These are phyloP conservation scores for Clarireedia homoeocarpa DNA, from an alignment of 2,329 filamentous ascomycete genomes.

Conservation along the genomic window DNA sequence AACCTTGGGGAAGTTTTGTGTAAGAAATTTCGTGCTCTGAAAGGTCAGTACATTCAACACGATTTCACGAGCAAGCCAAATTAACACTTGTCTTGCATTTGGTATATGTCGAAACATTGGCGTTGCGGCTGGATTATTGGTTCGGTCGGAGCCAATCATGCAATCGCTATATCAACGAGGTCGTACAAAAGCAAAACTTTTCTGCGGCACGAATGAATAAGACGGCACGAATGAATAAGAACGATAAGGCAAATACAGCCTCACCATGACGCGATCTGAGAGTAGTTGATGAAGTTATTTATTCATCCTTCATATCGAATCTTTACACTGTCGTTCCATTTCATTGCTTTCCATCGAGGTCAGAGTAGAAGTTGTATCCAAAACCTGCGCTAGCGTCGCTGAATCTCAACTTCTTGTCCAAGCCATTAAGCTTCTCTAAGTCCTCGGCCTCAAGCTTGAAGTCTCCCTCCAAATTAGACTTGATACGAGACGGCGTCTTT, in stretches of 20 bases:
- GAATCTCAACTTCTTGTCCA: slow-evolving; percentile 56
- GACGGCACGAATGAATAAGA: too few species aligned
- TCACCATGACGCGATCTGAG: too few species aligned
- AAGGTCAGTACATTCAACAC: too few species aligned
- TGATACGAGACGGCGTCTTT: slow-evolving; percentile 49
- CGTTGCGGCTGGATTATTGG: not conserved
- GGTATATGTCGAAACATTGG: not conserved
- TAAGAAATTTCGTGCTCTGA: too few species aligned
- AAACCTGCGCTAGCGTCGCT: slow-evolving; percentile 51
- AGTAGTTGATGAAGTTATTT: too few species aligned
- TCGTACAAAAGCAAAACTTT: not conserved
- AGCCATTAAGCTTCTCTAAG: slow-evolving; percentile 39
- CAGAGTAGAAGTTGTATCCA: slow-evolving; percentile 49
- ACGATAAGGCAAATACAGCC: too few species aligned
- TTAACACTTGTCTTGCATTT: not conserved
- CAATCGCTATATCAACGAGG: not conserved
- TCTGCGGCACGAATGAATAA: too few species aligned
- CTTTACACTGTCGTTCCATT: not conserved
- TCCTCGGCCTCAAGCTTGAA: slow-evolving; percentile 53
- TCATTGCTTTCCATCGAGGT: slow-evolving; percentile 47
- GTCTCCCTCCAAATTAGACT: slow-evolving; percentile 55
- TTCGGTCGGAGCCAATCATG: not conserved
- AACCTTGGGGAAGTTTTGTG: too few species aligned
- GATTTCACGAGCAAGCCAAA: too few species aligned
- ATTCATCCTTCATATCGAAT: not conserved